Base-by-base conservation (phyloP, 768 basidiomycete genomes). In the Mycena alexandri region DNA sequence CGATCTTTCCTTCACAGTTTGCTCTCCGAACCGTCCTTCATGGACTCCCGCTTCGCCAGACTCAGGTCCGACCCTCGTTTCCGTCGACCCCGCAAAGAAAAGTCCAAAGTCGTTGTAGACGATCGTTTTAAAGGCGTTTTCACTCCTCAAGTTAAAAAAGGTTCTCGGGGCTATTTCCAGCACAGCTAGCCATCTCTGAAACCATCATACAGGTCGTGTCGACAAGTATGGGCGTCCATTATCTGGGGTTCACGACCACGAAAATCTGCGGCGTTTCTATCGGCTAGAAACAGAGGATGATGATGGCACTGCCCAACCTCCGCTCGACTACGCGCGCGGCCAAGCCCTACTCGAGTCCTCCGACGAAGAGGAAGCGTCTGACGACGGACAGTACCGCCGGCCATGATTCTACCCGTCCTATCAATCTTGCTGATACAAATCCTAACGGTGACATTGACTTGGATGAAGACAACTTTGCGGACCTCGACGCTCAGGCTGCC, bases 21-120 rank as follows among this genome's bases (percentile, higher is more conserved):
- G n/a, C 90, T 92, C 90, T 29, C 36, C 43, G 24, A 38, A 41
- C 29, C 29, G 16, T 41, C 87, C 91, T 16, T 16, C 94, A 98
- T 79, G 70, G 70, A 71, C 51, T 84, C 93, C n/a, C 88, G 97
- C 22, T 99, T 99, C 78, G 87, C 92, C 21, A 85, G 93, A 58
- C 84, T 98, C 61, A 91, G 89, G 76, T 89, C 94, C 16, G 97
- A 99, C 77, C 98, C 98, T 51, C 89, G 98, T 54, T 99, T 99
- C 82, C 85, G 96, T 25, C 86, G 87, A 36, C 93, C 94, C 2
- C 93, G 89, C 76, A 94, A 91, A 78, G 88, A 90, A 41, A 82
- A 89, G 63, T 82, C 88, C 70, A 98, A 96, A 79, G 91, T 98
- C 58, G 87, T 92, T 59, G 87, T 98, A 42, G 98, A 99, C 77